These are phyloP conservation scores for Lactarius deliciosus DNA, from an alignment of 768 basidiomycete genomes.

Conservation along the genomic window DNA sequence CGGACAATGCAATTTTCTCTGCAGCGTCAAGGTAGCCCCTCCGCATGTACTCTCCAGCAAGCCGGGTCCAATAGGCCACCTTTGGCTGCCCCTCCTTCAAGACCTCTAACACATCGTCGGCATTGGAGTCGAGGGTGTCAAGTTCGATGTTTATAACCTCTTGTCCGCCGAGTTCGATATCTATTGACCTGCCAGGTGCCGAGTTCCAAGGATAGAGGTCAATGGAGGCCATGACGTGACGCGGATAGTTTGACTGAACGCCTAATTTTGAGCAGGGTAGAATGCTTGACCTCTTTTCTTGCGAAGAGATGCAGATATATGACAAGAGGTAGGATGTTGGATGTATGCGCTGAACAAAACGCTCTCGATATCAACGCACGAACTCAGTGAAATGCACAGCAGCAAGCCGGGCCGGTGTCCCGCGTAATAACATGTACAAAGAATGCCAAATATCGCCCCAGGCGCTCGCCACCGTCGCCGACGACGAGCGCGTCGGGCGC, in stretches of 20 bases:
- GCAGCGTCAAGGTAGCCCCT: conserved; percentile 73
- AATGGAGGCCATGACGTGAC: conserved; percentile 9
- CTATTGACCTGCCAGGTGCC: conserved; percentile 44
- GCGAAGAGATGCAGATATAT: not conserved
- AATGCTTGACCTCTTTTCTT: not conserved
- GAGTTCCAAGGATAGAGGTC: conserved; percentile 29
- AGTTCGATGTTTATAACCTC: conserved; percentile 91
- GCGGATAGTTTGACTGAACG: not conserved
- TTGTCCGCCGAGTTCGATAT: conserved; percentile 78
- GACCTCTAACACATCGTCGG: conserved; percentile 72
- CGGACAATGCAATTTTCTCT: conserved; percentile 69
- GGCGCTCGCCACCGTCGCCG: conserved; percentile 29
- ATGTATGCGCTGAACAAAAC: not conserved
- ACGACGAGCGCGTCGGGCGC: conserved; percentile 31
- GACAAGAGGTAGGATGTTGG: not conserved
- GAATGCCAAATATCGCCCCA: conserved; percentile 24
- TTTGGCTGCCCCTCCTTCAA: conserved; percentile 70
- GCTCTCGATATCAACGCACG: not conserved
- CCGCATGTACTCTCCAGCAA: conserved; percentile 89
- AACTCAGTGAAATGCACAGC: not conserved
- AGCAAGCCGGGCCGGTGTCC: conserved; percentile 14
- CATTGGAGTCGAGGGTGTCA: conserved; percentile 77
- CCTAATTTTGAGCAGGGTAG: not conserved
- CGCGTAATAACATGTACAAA: conserved; percentile 24
- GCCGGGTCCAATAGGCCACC: conserved; percentile 74